Evolutionary conservation across 2,329 filamentous ascomycete genomes (phyloP), one percentile per base, ranked within the genome.

Genomic region (Pseudogymnoascus sp.): DNA sequence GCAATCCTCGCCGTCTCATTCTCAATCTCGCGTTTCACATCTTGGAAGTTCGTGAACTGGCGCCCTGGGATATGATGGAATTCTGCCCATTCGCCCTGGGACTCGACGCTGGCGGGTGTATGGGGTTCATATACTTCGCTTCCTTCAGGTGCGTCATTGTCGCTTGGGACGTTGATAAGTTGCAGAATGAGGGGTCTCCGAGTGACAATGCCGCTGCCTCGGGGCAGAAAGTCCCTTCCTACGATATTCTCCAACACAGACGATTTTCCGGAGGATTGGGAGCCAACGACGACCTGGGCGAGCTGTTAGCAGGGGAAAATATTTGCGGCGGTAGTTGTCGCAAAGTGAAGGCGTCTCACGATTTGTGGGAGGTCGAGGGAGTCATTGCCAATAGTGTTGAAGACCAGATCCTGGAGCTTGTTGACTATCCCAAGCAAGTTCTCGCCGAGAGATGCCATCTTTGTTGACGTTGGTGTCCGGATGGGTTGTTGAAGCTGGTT

Each of bases 381-480:
- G 77, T 99, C 95, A 81, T 93, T 97, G 78, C 95, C 95, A 77
- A 99, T 99, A 70, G 95, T 99, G 80, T 99, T 99, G 82, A 99
- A 99, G 73, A 99, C 95, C 74, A 99, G 80, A 78, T 97, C 95
- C 78, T 99, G 95, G 73, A 99, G 84, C 82, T 96, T 96, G 83
- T 99, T 99, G 80, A 99, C 95, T 68, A 92, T 96, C 71, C 86
- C 87, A 75, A 99, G 86, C 78, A 99, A 82, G 78, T 99, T 93
- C 78, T 99, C 95, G 74, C 95, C 93, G 72, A 99, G 87, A 73
- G 93, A 87, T 75, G 95, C 90, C 95, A 97, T 99, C 65, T 68
- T 68, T 60, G 38, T 42, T 60, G 59, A 60, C 25, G 38, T 42
- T 40, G 38, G 34, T 40, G 59, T 60, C 21, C 8, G 11, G 38